phyloP scores from a whole-genome alignment of 306 rosid species.

The Fagus crenata region DNA sequence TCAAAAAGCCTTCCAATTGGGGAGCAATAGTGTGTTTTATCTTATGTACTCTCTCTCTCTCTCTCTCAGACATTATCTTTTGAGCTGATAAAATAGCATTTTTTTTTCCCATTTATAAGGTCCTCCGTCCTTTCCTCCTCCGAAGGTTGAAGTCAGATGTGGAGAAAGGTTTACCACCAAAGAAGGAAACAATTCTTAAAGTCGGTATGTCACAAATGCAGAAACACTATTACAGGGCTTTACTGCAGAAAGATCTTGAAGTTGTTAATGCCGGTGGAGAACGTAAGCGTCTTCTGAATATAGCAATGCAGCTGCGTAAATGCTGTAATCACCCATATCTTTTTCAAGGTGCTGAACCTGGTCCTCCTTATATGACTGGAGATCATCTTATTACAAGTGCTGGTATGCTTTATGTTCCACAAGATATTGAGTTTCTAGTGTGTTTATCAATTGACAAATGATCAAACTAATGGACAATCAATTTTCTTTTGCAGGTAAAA shows the following conservation, averaged over 20 bases:
- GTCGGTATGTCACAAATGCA: slow-evolving; percentile 99
- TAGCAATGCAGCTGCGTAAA: slow-evolving; percentile 98
- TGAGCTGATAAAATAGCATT: neutral
- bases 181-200: slow-evolving; percentile 95
- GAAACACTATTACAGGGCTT: slow-evolving; percentile 86
- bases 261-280: slow-evolving; percentile 99
- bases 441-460: neutral
- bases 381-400: slow-evolving; percentile 93
- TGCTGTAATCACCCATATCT: slow-evolving; percentile 98
- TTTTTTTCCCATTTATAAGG: slow-evolving; percentile 48
- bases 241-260: slow-evolving; percentile 96
- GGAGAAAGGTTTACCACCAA: slow-evolving; percentile 96
- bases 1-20: slow-evolving; percentile 14
- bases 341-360: slow-evolving; percentile 99
- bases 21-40: slow-evolving; percentile 2
- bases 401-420: slow-evolving; percentile 49
- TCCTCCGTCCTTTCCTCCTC: slow-evolving; percentile 94
- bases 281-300: slow-evolving; percentile 89
- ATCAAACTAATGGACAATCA: neutral
- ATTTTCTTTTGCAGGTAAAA: slow-evolving; percentile 63
- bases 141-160: slow-evolving; percentile 98
- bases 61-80: neutral
- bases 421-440: slow-evolving; percentile 5
- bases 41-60: neutral
- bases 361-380: slow-evolving; percentile 97